Base-by-base conservation (phyloP, 2,329 filamentous ascomycete species). In the Trichophaea hybrida region DNA sequence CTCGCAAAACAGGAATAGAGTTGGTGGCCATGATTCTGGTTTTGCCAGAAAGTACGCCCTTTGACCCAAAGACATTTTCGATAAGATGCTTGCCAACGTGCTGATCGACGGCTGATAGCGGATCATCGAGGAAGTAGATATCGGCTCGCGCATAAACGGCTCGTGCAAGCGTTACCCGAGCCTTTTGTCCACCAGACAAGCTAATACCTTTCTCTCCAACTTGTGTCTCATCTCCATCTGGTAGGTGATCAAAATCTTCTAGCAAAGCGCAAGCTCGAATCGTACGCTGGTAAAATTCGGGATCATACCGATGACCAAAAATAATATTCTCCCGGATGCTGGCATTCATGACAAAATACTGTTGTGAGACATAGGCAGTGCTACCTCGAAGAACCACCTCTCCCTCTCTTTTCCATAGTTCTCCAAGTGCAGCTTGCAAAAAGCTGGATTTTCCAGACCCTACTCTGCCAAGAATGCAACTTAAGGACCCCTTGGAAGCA, bases 81-180 rank as follows among this genome's bases (percentile, higher is more conserved):
- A 96, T 96, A 59, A 98, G 80, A 73, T 98, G 93, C 64, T 88
- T 81, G 54, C 93, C 93, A 61, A 98, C 93, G 70, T 98, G 93
- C 65, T 94, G 91, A 73, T 98, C 93, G n/a, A 98, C 93, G 0
- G 94, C 93, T 13, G 91, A 97, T 8, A 98, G 78, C 62, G 90
- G 86, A 71, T 98, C 93, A 67, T 98, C 93, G 8, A 98, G 78
- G 10, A 98, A 78, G 70, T 97, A 97, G 54, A 98, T 82, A 71
- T 98, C 94, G n/a, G 93, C 89, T 67, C 93, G 81, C 55, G 94
- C 90, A 70, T 98, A 98, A 1, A 98, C 93, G 34, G 94, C 91
- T 71, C 93, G 82, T 44, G 93, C 93, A 58, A 98, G 77, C 12
- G 89, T 91, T 62, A 98, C 78, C 63, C 93, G 86, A 58, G 93